phyloP scores from a whole-genome alignment of 2,329 filamentous ascomycete genomes.

The Knoxdaviesia capensis region DNA sequence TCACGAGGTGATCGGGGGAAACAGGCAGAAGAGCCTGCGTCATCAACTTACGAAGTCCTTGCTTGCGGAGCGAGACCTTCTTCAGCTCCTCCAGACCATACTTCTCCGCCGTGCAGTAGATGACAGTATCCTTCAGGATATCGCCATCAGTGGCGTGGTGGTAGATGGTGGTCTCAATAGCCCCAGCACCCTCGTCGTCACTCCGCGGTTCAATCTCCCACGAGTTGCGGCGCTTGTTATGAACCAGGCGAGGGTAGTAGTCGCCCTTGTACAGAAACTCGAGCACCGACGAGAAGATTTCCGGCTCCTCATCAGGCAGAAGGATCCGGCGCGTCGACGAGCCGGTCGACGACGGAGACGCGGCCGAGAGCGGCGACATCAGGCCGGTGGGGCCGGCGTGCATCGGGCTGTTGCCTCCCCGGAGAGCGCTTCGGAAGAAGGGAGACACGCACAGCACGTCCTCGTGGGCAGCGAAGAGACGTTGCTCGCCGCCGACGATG shows the following conservation, averaged over 20 bases:
- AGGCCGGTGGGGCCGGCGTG: background rate
- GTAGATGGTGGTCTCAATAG: conserved; percentile 46
- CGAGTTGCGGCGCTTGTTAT: conserved; percentile 68
- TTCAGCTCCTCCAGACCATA: conserved; percentile 74
- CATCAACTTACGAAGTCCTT: conserved; percentile 49
- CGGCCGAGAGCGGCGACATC: too few species aligned
- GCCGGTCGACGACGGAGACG: background rate
- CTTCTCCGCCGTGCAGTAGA: conserved; percentile 75
- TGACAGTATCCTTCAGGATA: conserved; percentile 71
- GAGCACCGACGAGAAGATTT: conserved; percentile 76
- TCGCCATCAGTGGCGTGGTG: conserved; percentile 43
- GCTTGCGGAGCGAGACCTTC: conserved; percentile 67
- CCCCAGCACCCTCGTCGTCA: conserved; percentile 22
- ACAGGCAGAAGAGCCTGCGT: too few species aligned
- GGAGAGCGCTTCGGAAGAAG: conserved; percentile 37
- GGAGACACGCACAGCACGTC: conserved; percentile 61
- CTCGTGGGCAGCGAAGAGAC: conserved; percentile 83
- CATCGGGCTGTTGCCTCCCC: background rate
- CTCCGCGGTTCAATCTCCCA: conserved; percentile 55
- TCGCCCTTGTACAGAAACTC: conserved; percentile 91
- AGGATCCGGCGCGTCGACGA: conserved; percentile 29
- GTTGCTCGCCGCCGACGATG: conserved; percentile 59
- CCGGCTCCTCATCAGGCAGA: conserved; percentile 69
- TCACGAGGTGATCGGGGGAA: background rate
- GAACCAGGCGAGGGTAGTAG: conserved; percentile 74